Conservation (phyloP, 176 grass and related monocot species). For the Dactylis glomerata region DNA sequence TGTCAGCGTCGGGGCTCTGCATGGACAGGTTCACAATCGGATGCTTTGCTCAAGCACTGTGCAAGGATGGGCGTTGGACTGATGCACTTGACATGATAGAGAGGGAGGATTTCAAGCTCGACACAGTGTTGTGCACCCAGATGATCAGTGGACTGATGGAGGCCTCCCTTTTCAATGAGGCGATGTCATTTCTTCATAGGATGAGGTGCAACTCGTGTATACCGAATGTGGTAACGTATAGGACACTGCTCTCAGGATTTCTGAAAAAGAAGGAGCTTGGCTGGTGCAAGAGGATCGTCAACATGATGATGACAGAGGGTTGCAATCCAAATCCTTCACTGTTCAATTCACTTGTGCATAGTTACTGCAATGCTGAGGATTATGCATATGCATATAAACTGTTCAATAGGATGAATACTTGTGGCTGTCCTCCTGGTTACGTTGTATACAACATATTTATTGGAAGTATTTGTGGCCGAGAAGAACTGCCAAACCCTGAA, state of each 20-base stretch:
- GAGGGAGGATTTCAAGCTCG: slow-evolving; percentile 83
- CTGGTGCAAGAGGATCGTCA: slow-evolving; percentile 97
- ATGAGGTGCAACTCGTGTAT: slow-evolving; percentile 85
- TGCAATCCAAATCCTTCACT: slow-evolving; percentile 79
- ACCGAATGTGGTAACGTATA: slow-evolving; percentile 89
- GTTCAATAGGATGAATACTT: slow-evolving; percentile 69
- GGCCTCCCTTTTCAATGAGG: slow-evolving; percentile 89
- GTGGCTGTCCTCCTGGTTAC: slow-evolving; percentile 73
- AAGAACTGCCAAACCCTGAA: slow-evolving; percentile 44
- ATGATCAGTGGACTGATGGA: slow-evolving; percentile 97
- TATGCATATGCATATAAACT: slow-evolving; percentile 93
- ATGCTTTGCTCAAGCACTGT: slow-evolving; percentile 58
- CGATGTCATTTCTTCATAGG: slow-evolving; percentile 86
- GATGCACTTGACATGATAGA: slow-evolving; percentile 77
- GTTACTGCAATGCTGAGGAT: slow-evolving; percentile 64
- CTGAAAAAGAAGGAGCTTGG: slow-evolving; percentile 87
- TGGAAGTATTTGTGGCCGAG: slow-evolving; percentile 81
- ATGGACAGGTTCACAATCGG: slow-evolving; percentile 74
- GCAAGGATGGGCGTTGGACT: slow-evolving; percentile 57
- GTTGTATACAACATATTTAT: slow-evolving; percentile 91
- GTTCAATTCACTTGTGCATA: slow-evolving; percentile 92
- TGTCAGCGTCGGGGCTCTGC: slow-evolving; percentile 67
- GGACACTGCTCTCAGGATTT: slow-evolving; percentile 83
- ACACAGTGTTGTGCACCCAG: slow-evolving; percentile 78
- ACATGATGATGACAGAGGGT: slow-evolving; percentile 93